Conservation (phyloP, 495 filamentous ascomycete species). For the Xylaria sp. region DNA sequence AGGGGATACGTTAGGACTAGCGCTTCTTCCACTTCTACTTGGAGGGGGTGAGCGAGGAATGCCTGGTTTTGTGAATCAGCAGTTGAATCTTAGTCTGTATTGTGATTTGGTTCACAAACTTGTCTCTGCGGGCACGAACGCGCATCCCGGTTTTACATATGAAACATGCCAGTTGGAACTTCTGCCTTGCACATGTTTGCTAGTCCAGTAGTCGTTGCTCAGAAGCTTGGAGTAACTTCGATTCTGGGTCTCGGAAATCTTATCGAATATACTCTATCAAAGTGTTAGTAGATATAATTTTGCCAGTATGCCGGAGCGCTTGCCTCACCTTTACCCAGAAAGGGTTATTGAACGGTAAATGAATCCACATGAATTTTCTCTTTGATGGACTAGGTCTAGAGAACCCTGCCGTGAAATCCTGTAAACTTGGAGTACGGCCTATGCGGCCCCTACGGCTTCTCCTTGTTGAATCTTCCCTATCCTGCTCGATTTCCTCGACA, state of each 20-base stretch:
- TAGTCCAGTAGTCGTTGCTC: constrained; percentile 56
- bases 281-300: constrained; percentile 32
- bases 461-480: background rate
- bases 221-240: constrained; percentile 53
- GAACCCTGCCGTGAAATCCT: constrained; percentile 46
- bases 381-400: constrained; percentile 46
- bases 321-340: constrained; percentile 65
- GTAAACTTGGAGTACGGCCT: constrained; percentile 26
- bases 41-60: constrained; percentile 35
- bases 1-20: constrained; percentile 49
- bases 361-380: constrained; percentile 69
- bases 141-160: constrained; percentile 53
- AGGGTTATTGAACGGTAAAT: constrained; percentile 70
- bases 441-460: constrained; percentile 1
- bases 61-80: constrained; percentile 35
- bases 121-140: constrained; percentile 54
- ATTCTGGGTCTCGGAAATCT: constrained; percentile 43
- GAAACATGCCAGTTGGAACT: constrained; percentile 55
- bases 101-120: constrained; percentile 39
- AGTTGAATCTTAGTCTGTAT: background rate
- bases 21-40: constrained; percentile 37
- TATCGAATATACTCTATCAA: constrained; percentile 47
- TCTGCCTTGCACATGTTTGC: constrained; percentile 53
- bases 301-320: constrained; percentile 5
- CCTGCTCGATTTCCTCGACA: background rate